These are phyloP conservation scores for Backusella circina DNA, from an alignment of 192 early-diverging fungal genomes.

Conservation along the genomic window DNA sequence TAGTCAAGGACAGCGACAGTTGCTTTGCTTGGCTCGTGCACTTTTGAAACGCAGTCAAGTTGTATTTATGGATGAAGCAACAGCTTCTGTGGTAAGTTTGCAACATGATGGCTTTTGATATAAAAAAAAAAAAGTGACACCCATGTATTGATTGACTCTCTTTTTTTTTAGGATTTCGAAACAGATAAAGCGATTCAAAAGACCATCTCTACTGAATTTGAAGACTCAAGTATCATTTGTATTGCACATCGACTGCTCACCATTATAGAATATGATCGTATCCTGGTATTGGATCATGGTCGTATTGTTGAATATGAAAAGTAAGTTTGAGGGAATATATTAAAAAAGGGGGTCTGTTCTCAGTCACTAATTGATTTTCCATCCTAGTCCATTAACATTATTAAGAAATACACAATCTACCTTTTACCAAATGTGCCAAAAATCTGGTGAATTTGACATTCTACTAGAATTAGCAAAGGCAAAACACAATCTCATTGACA, in stretches of 20 bases:
- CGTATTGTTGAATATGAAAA: constrained; percentile 75
- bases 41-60: constrained; percentile 51
- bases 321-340: not conserved
- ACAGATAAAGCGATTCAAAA: constrained; percentile 60
- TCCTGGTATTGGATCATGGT: constrained; percentile 79
- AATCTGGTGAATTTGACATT: constrained; percentile 77
- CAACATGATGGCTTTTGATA: too few species aligned
- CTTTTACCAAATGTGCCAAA: constrained; percentile 76
- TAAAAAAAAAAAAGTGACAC: too few species aligned
- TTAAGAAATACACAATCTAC: constrained; percentile 56
- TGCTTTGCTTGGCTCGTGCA: constrained; percentile 77
- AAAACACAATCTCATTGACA: constrained; percentile 18
- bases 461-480: constrained; percentile 56
- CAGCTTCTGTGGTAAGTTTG: constrained; percentile 26
- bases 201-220: constrained; percentile 51
- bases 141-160: too few species aligned
- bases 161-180: constrained; percentile 38
- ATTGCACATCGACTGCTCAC: constrained; percentile 57
- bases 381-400: constrained; percentile 57
- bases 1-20: constrained; percentile 75
- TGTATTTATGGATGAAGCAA: constrained; percentile 58
- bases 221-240: constrained; percentile 54
- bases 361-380: not conserved
- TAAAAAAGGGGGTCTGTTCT: too few species aligned
- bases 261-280: constrained; percentile 71